Evolutionary conservation across 2,329 filamentous ascomycete genomes (phyloP), one percentile per base, ranked within the genome.

Genomic region (Amphichorda felina): DNA sequence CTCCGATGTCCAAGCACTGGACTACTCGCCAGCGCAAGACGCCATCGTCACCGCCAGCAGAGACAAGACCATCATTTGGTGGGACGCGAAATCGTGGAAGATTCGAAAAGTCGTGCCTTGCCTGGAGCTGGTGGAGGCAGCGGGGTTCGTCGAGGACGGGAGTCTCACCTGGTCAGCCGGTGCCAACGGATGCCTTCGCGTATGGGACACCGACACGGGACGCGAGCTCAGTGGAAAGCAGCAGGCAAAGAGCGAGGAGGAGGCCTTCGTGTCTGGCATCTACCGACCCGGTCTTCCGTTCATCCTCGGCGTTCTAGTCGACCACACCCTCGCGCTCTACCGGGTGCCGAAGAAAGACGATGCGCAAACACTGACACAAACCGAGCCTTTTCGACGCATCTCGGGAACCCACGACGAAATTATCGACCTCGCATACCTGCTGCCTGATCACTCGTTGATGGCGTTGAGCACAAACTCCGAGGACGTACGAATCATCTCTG

Each of bases 351-450:
- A 45, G 37, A 58, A 60, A 39, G 50, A 54, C 9, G 43, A 60
- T 26, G 35, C 56, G 26, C 41, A 46, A 28, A 45, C 55, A 30
- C 50, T 60, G 40, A 50, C 59, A 39, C 50, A 49, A 43, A 67
- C 52, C 48, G 63, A 58, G 51, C 82, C 60, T 1, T 70, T 83
- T 30, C 76, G 83, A 45, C 75, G 86, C 30, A 93, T 98, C 45
- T 94, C 89, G 4, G 93, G 91, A 36, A 95, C 91, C 6, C 87
- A 96, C 55, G 93, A 98, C 54, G 91, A 98, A 55, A 87, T 98
- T 35, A 95, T 98, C 45, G 93, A 98, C 52, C 64, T 98, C 24
- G 83, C 81, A 21, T 95, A 91, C 49, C 67, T 96, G 37, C 75
- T 91, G 2, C 75, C 79, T 0, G 80, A 94, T 47, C 76, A 75